Evolutionary conservation across 2,329 filamentous ascomycete genomes (phyloP).

Genomic region (Teratosphaeria pseudoeucalypti): DNA sequence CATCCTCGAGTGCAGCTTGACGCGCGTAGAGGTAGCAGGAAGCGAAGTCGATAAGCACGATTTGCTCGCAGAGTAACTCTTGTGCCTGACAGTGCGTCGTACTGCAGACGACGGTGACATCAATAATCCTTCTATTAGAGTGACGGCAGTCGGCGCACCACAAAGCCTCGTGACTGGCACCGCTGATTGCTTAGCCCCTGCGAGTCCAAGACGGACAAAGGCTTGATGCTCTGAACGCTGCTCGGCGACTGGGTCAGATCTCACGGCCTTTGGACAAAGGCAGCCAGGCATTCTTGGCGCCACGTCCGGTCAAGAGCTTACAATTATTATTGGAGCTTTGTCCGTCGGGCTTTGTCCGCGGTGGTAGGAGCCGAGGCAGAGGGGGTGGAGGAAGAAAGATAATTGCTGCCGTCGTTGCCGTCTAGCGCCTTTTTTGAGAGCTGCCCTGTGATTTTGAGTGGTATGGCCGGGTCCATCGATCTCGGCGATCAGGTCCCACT

Average conservation of each 20-base stretch:
- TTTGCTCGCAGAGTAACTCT: not conserved
- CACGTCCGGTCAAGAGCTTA: not conserved
- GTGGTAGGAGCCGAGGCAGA: not conserved
- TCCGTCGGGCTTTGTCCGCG: not conserved
- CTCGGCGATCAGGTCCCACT: not conserved
- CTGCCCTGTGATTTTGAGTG: not conserved
- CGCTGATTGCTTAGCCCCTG: not conserved
- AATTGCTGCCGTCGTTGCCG: not conserved
- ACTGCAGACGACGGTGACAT: not conserved
- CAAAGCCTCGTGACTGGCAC: not conserved
- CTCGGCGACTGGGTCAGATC: not conserved
- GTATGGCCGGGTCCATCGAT: not conserved
- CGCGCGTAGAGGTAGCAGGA: not conserved
- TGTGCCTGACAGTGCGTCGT: not conserved
- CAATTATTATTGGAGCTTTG: not conserved
- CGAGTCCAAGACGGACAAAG: not conserved
- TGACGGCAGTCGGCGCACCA: not conserved
- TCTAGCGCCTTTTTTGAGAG: not conserved
- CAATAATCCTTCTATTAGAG: not conserved
- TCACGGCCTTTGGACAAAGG: not conserved
- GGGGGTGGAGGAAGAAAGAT: not conserved
- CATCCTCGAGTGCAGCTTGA: not conserved
- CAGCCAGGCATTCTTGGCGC: not conserved
- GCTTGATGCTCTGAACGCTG: not conserved
- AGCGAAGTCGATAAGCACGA: not conserved